phyloP scores from a whole-genome alignment of 306 rosid genomes.

The Prunus dulcis region DNA sequence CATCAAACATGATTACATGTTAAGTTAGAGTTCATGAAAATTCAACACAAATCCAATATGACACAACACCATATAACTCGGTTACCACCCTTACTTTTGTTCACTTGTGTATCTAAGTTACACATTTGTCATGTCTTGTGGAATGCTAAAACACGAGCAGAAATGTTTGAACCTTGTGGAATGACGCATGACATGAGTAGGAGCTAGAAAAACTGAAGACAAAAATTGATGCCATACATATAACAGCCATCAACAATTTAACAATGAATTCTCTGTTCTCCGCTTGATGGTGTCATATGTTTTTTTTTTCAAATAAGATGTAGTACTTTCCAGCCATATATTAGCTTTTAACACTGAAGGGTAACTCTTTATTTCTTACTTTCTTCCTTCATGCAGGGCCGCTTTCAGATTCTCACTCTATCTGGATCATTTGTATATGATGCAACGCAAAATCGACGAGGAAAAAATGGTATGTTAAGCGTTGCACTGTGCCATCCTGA shows the following conservation, averaged over 20 bases:
- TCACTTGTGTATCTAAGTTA: too few species aligned
- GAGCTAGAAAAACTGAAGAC: not conserved
- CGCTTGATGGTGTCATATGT: too few species aligned
- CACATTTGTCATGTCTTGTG: too few species aligned
- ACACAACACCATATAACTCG: too few species aligned
- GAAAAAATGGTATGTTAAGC: conserved; percentile 22
- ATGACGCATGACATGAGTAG: not conserved
- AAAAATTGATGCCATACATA: not conserved
- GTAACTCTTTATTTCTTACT: not conserved
- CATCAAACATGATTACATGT: too few species aligned
- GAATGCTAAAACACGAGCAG: too few species aligned
- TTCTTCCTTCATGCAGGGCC: conserved; percentile 37
- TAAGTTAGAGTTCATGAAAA: too few species aligned
- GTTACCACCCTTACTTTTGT: too few species aligned
- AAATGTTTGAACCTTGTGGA: not conserved
- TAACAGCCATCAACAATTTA: too few species aligned
- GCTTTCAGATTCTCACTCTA: conserved; percentile 45
- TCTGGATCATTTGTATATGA: conserved; percentile 35
- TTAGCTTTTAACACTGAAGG: not conserved
- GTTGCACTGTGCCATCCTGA: conserved; percentile 35
- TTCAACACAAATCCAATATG: too few species aligned
- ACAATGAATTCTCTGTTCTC: too few species aligned
- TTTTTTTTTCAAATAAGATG: too few species aligned
- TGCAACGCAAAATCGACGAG: not conserved
- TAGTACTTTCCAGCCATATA: not conserved